A percentile compares a stretch with the other conserved stretches of the same genome.
phyloP scores from a whole-genome alignment of 2,329 filamentous ascomycete species.

The Magnaporthales sp. region DNA sequence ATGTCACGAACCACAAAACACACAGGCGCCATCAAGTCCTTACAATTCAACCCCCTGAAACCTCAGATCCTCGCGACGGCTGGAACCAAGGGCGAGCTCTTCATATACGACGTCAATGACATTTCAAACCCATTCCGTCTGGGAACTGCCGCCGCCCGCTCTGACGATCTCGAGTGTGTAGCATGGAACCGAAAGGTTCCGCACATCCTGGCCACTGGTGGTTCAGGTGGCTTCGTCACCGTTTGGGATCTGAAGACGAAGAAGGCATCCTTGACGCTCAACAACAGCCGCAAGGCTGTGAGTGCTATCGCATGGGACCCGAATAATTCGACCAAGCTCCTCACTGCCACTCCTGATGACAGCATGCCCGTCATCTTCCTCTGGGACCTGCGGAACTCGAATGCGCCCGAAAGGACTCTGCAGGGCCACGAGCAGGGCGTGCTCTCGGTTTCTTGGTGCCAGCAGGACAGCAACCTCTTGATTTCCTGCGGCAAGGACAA shows the following conservation, averaged over 20 bases:
- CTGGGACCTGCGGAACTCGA: constrained; percentile 94
- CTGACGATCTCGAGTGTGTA: constrained; percentile 90
- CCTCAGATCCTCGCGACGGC: constrained; percentile 87
- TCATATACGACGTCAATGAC: constrained; percentile 91
- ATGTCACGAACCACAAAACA: constrained; percentile 86
- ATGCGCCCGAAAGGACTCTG: constrained; percentile 81
- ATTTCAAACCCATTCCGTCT: constrained; percentile 79
- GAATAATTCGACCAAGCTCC: constrained; percentile 84
- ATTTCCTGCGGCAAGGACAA: constrained; percentile 97
- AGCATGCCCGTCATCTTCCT: constrained; percentile 79
- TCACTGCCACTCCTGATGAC: constrained; percentile 87
- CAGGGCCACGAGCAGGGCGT: constrained; percentile 93
- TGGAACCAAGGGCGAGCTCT: constrained; percentile 91
- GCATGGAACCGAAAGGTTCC: constrained; percentile 99
- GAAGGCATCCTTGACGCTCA: constrained; percentile 92
- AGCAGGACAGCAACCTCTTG: constrained; percentile 79
- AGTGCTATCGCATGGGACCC: constrained; percentile 97
- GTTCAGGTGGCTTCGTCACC: constrained; percentile 87
- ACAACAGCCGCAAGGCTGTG: constrained; percentile 89
- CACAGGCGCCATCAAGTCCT: constrained; percentile 81
- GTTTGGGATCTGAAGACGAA: constrained; percentile 98
- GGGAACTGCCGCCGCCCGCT: constrained; percentile 77
- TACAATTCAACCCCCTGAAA: constrained; percentile 94
- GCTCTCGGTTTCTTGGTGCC: constrained; percentile 90
- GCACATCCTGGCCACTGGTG: constrained; percentile 91